phyloP scores from a whole-genome alignment of 1,139 yeast species.

The Geotrichum europaeum region DNA sequence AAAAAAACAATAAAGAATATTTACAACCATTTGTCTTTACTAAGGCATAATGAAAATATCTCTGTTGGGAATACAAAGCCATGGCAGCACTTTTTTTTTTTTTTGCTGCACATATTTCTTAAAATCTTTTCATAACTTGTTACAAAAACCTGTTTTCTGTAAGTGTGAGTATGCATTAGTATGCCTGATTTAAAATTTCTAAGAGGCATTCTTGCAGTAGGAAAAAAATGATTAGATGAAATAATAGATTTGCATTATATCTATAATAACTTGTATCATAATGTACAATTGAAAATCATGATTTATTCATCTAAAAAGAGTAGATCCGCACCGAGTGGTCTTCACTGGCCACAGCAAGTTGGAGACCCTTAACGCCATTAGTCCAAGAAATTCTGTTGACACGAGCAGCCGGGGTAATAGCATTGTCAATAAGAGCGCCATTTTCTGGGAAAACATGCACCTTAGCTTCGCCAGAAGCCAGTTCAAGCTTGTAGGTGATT shows the following conservation, averaged over 20 bases:
- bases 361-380: constrained; percentile 22
- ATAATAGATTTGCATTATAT: background rate
- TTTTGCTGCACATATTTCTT: no score
- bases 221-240: background rate
- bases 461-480: constrained; percentile 14
- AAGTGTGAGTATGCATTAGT: no score
- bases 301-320: background rate
- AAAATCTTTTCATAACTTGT: no score
- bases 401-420: constrained; percentile 50
- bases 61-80: no score
- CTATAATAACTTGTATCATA: background rate
- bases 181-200: no score
- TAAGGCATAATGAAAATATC: no score
- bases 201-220: no score
- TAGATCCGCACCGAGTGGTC: constrained; percentile 51
- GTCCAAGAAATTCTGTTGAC: constrained; percentile 60
- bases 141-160: no score
- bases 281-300: background rate
- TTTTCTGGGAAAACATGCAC: constrained; percentile 34
- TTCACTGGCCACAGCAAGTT: constrained; percentile 61
- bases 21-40: no score
- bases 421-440: background rate
- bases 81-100: no score
- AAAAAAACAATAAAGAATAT: no score
- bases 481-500: constrained; percentile 23